phyloP scores from a whole-genome alignment of 2,329 filamentous ascomycete species.

The Ascochyta pisi region DNA sequence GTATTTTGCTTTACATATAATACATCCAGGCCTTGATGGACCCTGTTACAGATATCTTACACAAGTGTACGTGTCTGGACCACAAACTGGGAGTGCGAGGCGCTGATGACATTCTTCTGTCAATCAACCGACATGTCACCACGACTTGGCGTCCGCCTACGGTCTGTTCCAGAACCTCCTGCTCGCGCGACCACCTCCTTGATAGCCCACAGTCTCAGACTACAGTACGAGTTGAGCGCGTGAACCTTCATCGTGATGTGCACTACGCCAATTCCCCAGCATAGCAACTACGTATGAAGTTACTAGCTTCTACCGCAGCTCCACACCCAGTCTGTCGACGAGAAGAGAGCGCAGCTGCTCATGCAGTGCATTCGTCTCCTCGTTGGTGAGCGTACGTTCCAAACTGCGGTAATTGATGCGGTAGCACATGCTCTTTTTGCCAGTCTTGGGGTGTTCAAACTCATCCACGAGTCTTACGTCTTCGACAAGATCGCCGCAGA shows the following conservation, averaged over 20 bases:
- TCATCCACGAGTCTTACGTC: conserved; percentile 85
- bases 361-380: conserved; percentile 80
- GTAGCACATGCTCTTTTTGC: conserved; percentile 85
- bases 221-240: not conserved
- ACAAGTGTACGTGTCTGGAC: not conserved
- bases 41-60: not conserved
- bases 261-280: no score
- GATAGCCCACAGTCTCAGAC: not conserved
- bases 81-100: not conserved
- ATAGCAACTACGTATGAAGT: no score
- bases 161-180: no score
- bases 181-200: not conserved
- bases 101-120: not conserved
- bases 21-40: not conserved
- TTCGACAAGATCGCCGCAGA: conserved; percentile 84
- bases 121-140: not conserved
- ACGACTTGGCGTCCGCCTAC: no score
- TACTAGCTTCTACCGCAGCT: conserved; percentile 65
- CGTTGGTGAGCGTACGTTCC: conserved; percentile 86
- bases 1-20: not conserved
- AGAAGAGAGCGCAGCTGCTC: conserved; percentile 69
- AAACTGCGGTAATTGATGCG: conserved; percentile 92
- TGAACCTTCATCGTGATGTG: no score
- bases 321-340: conserved; percentile 75
- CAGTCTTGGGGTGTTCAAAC: conserved; percentile 87